Evolutionary conservation across 2,329 filamentous ascomycete genomes (phyloP).

Genomic region (Aaosphaeria pasadenensis): DNA sequence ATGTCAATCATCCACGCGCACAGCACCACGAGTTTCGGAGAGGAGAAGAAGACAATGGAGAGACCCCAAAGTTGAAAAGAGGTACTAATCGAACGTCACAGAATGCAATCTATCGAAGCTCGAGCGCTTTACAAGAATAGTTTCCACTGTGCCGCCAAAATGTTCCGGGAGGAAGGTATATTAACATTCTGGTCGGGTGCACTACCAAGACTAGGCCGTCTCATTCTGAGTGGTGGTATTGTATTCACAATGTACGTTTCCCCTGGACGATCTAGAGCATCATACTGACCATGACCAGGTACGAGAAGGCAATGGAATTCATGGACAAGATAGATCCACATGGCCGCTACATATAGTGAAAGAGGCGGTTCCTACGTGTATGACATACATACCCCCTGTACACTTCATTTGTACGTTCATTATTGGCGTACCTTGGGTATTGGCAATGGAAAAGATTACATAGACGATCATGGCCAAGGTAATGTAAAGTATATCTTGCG

Average conservation of each 20-base stretch:
- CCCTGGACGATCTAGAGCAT: slow-evolving; percentile 4
- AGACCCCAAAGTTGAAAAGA: too few species aligned
- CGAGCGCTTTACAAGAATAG: slow-evolving; percentile 80
- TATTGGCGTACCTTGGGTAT: too few species aligned
- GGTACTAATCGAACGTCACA: slow-evolving; percentile 13
- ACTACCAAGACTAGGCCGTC: slow-evolving; percentile 74
- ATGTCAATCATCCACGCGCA: slow-evolving; percentile 2
- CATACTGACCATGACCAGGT: slow-evolving; percentile 43
- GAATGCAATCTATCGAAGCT: slow-evolving; percentile 96
- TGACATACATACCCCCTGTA: too few species aligned
- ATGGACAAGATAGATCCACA: slow-evolving; percentile 80
- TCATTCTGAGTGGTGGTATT: slow-evolving; percentile 91
- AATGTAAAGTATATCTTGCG: too few species aligned
- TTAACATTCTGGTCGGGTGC: slow-evolving; percentile 94
- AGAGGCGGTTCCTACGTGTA: too few species aligned
- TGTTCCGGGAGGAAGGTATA: slow-evolving; percentile 85
- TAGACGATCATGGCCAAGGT: too few species aligned
- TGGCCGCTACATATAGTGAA: slow-evolving; percentile 67
- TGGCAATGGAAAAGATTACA: too few species aligned
- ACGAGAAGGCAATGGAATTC: slow-evolving; percentile 93
- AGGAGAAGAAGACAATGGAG: too few species aligned
- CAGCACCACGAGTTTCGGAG: too few species aligned
- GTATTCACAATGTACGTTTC: slow-evolving; percentile 82
- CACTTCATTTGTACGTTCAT: too few species aligned
- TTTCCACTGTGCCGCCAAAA: slow-evolving; percentile 74